Percentiles rank a stretch among this genome's conserved stretches.
Conservation (phyloP, 371 early-diverging fungal species). For the Chytridium lagenaria region DNA sequence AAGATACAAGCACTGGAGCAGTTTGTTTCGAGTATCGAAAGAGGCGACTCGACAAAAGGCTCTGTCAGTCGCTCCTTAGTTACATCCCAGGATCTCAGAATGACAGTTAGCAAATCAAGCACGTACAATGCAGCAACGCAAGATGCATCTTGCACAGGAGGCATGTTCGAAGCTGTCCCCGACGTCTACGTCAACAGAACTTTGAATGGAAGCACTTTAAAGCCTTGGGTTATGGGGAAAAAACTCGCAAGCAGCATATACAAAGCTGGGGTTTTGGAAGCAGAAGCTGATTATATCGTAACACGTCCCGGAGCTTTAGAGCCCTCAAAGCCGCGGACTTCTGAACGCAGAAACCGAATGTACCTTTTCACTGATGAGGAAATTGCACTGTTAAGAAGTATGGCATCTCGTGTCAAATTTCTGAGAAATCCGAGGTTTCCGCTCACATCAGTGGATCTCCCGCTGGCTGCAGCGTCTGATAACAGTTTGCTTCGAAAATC, state of each 20-base stretch:
- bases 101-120: background rate
- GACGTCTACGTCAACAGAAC: constrained; percentile 27
- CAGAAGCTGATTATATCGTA: constrained; percentile 18
- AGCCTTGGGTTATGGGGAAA: constrained; percentile 23
- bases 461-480: background rate
- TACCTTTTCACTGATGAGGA: constrained; percentile 41
- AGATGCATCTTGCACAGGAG: background rate
- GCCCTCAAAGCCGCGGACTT: background rate
- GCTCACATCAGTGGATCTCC: background rate
- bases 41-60: background rate
- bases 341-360: constrained; percentile 20
- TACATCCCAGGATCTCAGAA: background rate
- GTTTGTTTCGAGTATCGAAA: background rate
- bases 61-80: background rate
- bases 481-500: background rate
- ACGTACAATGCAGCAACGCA: background rate
- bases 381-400: constrained; percentile 25
- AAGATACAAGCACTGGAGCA: background rate
- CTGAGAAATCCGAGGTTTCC: constrained; percentile 49
- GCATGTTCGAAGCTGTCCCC: constrained; percentile 31
- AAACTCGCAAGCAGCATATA: constrained; percentile 13
- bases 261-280: constrained; percentile 35
- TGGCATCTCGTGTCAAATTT: constrained; percentile 37
- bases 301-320: background rate
- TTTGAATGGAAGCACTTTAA: constrained; percentile 19